Percentiles rank a stretch among this genome's conserved stretches.
Evolutionary conservation across 163 green algal species (phyloP).

Genomic region (Chloromonas sp.): DNA sequence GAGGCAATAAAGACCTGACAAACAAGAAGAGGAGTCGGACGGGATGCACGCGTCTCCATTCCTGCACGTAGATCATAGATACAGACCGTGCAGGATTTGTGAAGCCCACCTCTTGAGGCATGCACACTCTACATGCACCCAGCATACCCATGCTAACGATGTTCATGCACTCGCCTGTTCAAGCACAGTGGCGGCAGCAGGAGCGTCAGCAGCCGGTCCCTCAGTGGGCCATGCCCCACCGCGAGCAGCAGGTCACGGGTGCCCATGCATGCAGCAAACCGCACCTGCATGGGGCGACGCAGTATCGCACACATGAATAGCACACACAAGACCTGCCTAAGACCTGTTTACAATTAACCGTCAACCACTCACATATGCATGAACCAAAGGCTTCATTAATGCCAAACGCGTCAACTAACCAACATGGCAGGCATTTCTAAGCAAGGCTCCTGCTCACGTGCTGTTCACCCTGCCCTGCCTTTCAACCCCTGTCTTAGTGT

Average conservation of each 20-base stretch:
- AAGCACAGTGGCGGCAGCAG: constrained; percentile 77
- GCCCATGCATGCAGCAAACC: not conserved
- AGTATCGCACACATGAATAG: not conserved
- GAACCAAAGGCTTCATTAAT: not conserved
- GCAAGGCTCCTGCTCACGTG: not conserved
- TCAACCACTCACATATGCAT: not conserved
- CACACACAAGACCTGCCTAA: not conserved
- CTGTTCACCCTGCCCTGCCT: not conserved
- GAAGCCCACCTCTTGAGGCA: not conserved
- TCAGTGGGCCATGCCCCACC: not conserved
- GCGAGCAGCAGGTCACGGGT: not conserved
- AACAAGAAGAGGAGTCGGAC: not conserved
- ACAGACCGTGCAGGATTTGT: not conserved
- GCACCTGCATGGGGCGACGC: not conserved
- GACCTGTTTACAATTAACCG: too few relatives aligned
- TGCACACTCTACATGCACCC: too few relatives aligned
- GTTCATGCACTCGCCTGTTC: constrained; percentile 37
- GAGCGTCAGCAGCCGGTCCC: not conserved
- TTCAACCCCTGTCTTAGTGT: not conserved
- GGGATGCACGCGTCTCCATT: not conserved
- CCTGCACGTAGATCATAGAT: not conserved
- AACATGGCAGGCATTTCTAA: not conserved
- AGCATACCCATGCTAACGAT: too few relatives aligned
- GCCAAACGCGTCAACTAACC: not conserved
- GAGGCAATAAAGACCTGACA: not conserved